A percentile compares a stretch with the other conserved stretches of the same genome.
Evolutionary conservation across 306 rosid genomes (phyloP).

Genomic region (Castanea sativa): DNA sequence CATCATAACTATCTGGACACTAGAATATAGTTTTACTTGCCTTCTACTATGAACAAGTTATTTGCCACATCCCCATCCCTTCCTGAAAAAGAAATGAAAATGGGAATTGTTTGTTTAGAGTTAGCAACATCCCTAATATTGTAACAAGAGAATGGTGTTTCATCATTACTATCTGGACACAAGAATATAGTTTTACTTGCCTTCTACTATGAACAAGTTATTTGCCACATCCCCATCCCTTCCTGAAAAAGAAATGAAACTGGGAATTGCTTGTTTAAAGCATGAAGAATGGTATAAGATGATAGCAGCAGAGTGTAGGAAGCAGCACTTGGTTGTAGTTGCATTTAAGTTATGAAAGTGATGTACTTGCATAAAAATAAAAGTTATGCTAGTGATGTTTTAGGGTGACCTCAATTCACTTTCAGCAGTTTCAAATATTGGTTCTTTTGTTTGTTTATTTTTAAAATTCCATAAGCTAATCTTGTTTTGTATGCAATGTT

Average conservation of each 20-base stretch:
- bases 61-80: not conserved
- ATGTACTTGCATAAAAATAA: no score
- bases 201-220: not conserved
- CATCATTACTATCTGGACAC: not conserved
- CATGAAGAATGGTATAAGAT: not conserved
- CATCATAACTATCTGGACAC: not conserved
- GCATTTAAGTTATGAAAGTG: not conserved
- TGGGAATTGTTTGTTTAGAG: not conserved
- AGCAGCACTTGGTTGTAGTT: not conserved
- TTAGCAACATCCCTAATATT: not conserved
- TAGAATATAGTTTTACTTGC: not conserved
- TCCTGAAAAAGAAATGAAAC: not conserved
- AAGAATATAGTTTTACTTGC: not conserved
- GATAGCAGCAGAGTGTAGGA: not conserved
- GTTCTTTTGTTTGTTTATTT: not conserved
- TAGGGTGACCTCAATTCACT: not conserved
- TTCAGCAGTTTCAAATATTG: not conserved
- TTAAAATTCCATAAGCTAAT: not conserved
- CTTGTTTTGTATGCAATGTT: not conserved
- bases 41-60: not conserved
- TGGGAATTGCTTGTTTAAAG: not conserved
- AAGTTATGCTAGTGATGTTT: not conserved
- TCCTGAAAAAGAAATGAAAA: not conserved
- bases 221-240: not conserved
- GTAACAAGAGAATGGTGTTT: not conserved